Evolutionary conservation across 768 basidiomycete species (phyloP), one percentile per base, ranked within the genome.

Genomic region (Lactifluus hygrophoroides): DNA sequence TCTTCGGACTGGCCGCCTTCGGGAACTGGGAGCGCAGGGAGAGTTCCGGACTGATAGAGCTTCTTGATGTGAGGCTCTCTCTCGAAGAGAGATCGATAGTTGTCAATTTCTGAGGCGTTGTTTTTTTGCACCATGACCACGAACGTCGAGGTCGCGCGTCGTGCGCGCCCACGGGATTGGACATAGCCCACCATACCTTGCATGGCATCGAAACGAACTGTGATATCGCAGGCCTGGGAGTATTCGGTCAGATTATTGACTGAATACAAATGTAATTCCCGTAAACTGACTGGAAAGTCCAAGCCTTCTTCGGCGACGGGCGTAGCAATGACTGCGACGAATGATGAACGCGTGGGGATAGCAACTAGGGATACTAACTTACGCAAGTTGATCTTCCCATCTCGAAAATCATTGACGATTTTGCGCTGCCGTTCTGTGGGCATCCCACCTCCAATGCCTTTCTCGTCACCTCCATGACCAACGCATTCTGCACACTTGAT

Each of bases 271-370:
- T 28, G 43, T 34, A 28, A 17, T 11, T 40, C 19, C 51, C 43
- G 17, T 38, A 23, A 21, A 70, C 80, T 54, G 66, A 87, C 86
- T 23, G 86, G 87, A 72, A 95, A 91, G 69, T 95, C 92, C 17
- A 95, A 77, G 0, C 93, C 93, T 73, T 95, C 93, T 70, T 95
- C 93, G 0, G 90, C 93, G 14, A 94, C 90, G 5, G 85, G 84
- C 0, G 90, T 93, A 4, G 90, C 88, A 62, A 94, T 76, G 21
- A 94, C 86, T 84, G 58, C 17, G 35, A 50, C 51, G 40, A 17
- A 19, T 50, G 42, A 34, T 60, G 23, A 54, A 43, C 40, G 43
- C 27, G 10, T n/a, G n/a, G n/a, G 11, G 16, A 17, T 45, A 21
- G 34, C 14, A 19, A 37, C 2, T 17, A 23, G 56, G 9, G 35